Conservation (phyloP, 2,329 filamentous ascomycete species). For the Piedraia hortae region DNA sequence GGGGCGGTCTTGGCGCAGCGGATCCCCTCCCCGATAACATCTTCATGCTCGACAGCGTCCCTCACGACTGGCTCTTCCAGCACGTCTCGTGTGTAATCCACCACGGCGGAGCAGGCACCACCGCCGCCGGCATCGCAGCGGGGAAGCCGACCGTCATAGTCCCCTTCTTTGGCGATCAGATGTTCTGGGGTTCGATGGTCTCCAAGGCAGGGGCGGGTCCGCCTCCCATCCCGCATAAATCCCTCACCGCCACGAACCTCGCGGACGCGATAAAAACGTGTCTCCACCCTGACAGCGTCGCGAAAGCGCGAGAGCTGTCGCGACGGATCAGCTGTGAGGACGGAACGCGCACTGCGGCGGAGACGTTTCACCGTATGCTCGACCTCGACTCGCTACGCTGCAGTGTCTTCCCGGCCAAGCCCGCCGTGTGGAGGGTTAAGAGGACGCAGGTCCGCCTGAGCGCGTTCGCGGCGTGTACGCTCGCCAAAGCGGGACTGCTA, state of each 20-base stretch:
- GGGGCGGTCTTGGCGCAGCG: slow-evolving; percentile 20
- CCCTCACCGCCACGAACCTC: slow-evolving; percentile 18
- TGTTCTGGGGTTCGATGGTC: slow-evolving; percentile 28
- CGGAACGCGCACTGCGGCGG: slow-evolving; percentile 16
- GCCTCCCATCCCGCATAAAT: slow-evolving; percentile 19
- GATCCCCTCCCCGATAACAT: slow-evolving; percentile 16
- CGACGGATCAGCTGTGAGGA: slow-evolving; percentile 17
- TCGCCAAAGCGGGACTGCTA: slow-evolving; percentile 36
- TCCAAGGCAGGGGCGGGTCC: slow-evolving; percentile 23
- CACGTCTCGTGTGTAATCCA: slow-evolving; percentile 28
- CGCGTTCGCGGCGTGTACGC: slow-evolving; percentile 40
- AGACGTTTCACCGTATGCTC: slow-evolving; percentile 24
- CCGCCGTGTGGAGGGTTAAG: slow-evolving; percentile 49
- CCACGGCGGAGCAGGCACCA: slow-evolving; percentile 32
- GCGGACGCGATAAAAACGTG: slow-evolving; percentile 20
- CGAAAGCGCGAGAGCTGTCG: slow-evolving; percentile 15
- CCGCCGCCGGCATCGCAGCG: slow-evolving; percentile 25
- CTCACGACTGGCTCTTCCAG: slow-evolving; percentile 31
- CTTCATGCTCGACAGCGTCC: slow-evolving; percentile 26
- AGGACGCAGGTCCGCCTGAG: slow-evolving; percentile 40
- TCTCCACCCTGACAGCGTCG: slow-evolving; percentile 14
- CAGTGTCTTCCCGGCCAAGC: slow-evolving; percentile 34
- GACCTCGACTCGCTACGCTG: slow-evolving; percentile 40
- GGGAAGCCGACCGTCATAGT: slow-evolving; percentile 26
- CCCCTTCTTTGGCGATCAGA: slow-evolving; percentile 30